A percentile compares a stretch with the other conserved stretches of the same genome.
phyloP scores from a whole-genome alignment of 2,329 filamentous ascomycete species.

The Neoscytalidium dimidiatum region DNA sequence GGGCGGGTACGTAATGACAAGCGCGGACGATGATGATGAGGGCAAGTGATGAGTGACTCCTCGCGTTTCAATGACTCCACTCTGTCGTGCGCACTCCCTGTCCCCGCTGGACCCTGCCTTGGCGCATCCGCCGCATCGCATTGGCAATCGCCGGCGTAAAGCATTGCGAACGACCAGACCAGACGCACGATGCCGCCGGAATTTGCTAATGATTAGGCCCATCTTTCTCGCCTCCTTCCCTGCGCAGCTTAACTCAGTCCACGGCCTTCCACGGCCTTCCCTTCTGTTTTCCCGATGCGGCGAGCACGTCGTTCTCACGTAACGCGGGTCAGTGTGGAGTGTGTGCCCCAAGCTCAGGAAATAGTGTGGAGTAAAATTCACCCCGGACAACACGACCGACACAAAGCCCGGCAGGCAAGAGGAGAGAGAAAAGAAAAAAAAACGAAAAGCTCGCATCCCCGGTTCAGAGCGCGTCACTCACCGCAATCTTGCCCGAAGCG shows the following conservation, averaged over 20 bases:
- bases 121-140: not conserved
- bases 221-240: too few relatives aligned
- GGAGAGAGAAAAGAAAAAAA: too few relatives aligned
- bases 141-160: too few relatives aligned
- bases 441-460: not conserved
- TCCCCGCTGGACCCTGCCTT: conserved; percentile 1
- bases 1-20: not conserved
- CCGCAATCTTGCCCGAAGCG: not conserved
- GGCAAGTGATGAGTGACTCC: too few relatives aligned
- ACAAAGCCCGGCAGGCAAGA: not conserved
- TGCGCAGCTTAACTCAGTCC: too few relatives aligned
- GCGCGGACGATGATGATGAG: not conserved
- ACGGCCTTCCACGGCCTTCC: too few relatives aligned
- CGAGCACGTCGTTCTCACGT: too few relatives aligned
- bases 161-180: too few relatives aligned
- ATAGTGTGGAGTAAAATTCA: not conserved
- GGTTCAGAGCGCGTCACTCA: not conserved
- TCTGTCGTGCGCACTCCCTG: not conserved
- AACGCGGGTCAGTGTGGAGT: not conserved
- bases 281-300: too few relatives aligned
- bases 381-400: not conserved
- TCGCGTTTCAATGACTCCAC: not conserved
- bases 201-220: too few relatives aligned
- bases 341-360: not conserved
- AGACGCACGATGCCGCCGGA: too few relatives aligned